Evolutionary conservation across 148 eudicot species (phyloP), one percentile per base, ranked within the genome.

Genomic region (Rhododendron mucronatum): DNA sequence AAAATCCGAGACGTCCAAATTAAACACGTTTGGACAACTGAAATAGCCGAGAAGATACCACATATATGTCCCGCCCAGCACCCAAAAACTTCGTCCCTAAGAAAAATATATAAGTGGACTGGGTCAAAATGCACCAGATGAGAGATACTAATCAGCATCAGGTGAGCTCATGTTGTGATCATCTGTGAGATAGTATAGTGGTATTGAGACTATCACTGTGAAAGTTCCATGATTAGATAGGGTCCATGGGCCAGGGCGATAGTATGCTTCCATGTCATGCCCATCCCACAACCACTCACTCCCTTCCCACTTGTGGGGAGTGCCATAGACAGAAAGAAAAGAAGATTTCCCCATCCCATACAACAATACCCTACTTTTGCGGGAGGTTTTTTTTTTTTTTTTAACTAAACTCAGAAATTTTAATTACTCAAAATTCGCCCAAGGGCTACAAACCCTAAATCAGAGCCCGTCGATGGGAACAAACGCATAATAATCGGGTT

Each of bases 221-320:
- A 26, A 67, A 67, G 71, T n/a, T n/a, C 74, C 28, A 67, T 67
- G 74, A 67, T 67, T 26, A 6, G 61, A 26, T 87, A 74, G 82
- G 80, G 83, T 86, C 88, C 26, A 59, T 59, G 65, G 65, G n/a
- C 65, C n/a, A 20, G n/a, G 33, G 35, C 33, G 76, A 82, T 59
- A 20, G 45, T 59, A 82, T 45, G 44, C 84, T 37, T 39, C 84
- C 65, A 61, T 12, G 53, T n/a, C 63, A 83, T 69, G 41, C 77
- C 4, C 21, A 44, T 15, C n/a, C n/a, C 41, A 15, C 51, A 30
- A 1, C 74, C 47, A 26, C 76, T 15, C 41, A 63, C 78, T 41
- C 51, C 53, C 15, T 39, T 65, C 33, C 85, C 53, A 83, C 85
- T 69, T 83, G 61, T 83, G 63, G 85, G 85, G 85, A 83, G 79